Conservation (phyloP, 345 rosid species). For the Populus davidiana region DNA sequence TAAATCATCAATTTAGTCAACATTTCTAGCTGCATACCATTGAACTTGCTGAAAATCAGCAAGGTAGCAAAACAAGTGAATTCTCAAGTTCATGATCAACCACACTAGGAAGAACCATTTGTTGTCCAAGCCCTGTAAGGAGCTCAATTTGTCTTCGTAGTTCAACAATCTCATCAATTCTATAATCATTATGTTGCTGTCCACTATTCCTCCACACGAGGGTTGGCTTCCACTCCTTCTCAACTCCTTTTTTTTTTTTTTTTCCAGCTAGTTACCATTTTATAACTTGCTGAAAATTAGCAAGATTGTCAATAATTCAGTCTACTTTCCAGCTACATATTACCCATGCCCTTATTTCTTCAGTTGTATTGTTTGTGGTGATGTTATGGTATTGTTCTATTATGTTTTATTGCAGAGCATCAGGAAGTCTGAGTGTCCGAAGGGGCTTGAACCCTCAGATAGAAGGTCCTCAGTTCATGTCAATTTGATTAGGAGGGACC, state of each 20-base stretch:
- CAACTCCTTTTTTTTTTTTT: too few relatives aligned
- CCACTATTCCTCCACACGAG: not conserved
- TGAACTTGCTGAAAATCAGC: too few relatives aligned
- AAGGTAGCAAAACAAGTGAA: not conserved
- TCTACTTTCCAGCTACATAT: too few relatives aligned
- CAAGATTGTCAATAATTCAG: too few relatives aligned
- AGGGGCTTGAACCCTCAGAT: conserved; percentile 92
- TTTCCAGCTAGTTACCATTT: too few relatives aligned
- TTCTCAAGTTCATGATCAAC: not conserved
- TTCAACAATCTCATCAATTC: not conserved
- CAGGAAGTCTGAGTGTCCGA: conserved; percentile 89
- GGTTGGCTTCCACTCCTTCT: not conserved
- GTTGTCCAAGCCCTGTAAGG: not conserved
- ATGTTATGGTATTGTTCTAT: not conserved
- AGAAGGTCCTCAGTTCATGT: conserved; percentile 76
- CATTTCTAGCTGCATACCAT: not conserved
- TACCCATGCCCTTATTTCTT: too few relatives aligned
- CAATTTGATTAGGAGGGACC: conserved; percentile 75
- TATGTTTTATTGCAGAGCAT: conserved; percentile 56
- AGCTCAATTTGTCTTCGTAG: not conserved
- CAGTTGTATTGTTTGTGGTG: not conserved
- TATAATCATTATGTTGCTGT: not conserved
- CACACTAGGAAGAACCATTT: not conserved
- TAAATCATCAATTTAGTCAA: too few relatives aligned
- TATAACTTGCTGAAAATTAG: too few relatives aligned